phyloP scores from a whole-genome alignment of 345 rosid species.

The Geranium rotundifolium region DNA sequence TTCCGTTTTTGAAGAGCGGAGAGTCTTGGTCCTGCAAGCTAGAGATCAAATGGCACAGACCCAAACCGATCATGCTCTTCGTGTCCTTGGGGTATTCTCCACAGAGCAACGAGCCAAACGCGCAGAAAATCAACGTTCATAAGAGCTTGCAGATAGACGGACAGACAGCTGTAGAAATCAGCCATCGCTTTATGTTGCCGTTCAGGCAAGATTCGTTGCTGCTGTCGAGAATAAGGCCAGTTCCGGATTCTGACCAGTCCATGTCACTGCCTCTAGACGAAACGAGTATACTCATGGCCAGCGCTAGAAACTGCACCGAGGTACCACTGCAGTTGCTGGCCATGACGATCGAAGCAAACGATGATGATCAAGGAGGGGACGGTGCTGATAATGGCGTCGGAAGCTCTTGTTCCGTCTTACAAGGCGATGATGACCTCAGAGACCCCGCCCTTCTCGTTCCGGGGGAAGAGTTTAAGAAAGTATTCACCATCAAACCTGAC shows the following conservation, averaged over 20 bases:
- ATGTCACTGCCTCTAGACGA: constrained; percentile 55
- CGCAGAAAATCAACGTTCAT: constrained; percentile 72
- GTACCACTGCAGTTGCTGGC: constrained; percentile 62
- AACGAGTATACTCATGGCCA: constrained; percentile 48
- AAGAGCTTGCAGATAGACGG: constrained; percentile 95
- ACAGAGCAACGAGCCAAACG: constrained; percentile 32
- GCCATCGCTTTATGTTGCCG: constrained; percentile 61
- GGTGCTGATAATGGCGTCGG: constrained; percentile 16
- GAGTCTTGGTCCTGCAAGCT: constrained; percentile 84
- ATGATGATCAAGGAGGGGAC: constrained; percentile 9
- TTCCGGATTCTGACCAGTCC: constrained; percentile 37
- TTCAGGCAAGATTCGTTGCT: constrained; percentile 61
- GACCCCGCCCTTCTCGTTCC: constrained; percentile 46
- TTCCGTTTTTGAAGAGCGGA: constrained; percentile 56
- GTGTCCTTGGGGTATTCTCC: constrained; percentile 80
- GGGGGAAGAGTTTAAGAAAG: constrained; percentile 81
- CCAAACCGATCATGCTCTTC: constrained; percentile 75
- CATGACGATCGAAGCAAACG: constrained; percentile 47
- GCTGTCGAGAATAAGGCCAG: constrained; percentile 55
- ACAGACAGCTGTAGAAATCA: constrained; percentile 45
- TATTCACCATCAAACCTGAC: constrained; percentile 56
- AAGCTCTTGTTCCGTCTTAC: constrained; percentile 38
- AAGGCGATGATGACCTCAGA: constrained; percentile 30
- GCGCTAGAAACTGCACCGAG: constrained; percentile 71
- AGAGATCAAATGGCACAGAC: constrained; percentile 83